Evolutionary conservation across 257 asterid genomes (phyloP).

Genomic region (Solanum arcanum): DNA sequence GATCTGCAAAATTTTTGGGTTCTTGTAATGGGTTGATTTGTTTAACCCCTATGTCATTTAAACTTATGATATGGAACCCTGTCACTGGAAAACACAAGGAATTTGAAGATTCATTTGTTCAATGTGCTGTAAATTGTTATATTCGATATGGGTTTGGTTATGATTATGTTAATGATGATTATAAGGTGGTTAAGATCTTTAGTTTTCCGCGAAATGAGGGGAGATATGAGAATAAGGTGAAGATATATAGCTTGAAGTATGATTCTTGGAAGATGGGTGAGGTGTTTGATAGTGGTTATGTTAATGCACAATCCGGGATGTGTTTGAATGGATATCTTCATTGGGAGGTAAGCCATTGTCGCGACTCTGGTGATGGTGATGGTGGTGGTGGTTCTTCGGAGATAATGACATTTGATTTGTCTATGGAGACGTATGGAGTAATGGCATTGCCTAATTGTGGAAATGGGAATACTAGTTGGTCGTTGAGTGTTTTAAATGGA

Average conservation of each 20-base stretch:
- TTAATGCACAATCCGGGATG: background rate
- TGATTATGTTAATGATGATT: constrained; percentile 30
- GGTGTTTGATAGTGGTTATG: background rate
- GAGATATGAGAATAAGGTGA: background rate
- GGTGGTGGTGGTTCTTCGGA: background rate
- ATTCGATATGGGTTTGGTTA: constrained; percentile 38
- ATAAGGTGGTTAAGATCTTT: constrained; percentile 15
- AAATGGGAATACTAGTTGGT: background rate
- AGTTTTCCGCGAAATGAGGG: background rate
- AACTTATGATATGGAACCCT: constrained; percentile 41
- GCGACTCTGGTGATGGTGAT: background rate
- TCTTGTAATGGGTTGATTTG: constrained; percentile 51
- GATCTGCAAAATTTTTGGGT: constrained; percentile 19
- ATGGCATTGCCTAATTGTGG: background rate
- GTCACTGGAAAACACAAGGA: constrained; percentile 19
- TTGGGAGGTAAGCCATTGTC: constrained; percentile 5
- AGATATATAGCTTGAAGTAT: constrained; percentile 12
- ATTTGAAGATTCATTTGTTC: constrained; percentile 21
- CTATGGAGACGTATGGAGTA: background rate
- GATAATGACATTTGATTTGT: constrained; percentile 9
- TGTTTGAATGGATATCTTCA: constrained; percentile 13
- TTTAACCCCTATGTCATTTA: constrained; percentile 4
- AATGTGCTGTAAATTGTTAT: background rate
- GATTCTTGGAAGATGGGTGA: constrained; percentile 14
- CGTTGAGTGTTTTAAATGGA: constrained; percentile 5